Conservation (phyloP, 495 filamentous ascomycete species). For the Penicillium ochrochloron region DNA sequence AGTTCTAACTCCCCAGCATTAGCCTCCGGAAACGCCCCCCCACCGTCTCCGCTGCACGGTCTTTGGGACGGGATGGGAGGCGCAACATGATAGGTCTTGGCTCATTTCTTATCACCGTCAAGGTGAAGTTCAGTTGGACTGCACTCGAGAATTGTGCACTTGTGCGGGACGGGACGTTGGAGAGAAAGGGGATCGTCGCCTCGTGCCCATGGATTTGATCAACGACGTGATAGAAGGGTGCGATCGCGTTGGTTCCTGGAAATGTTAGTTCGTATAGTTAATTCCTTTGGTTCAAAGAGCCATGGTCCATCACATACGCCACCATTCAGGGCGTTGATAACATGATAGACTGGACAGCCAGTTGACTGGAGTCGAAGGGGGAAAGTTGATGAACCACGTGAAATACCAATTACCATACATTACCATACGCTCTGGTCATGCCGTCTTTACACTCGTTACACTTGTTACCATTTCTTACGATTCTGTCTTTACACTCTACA, state of each 20-base stretch:
- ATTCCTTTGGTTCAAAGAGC: neutral
- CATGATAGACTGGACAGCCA: neutral
- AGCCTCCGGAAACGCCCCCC: conserved; percentile 9
- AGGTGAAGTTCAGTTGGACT: neutral
- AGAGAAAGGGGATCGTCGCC: conserved; percentile 12
- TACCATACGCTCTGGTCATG: neutral
- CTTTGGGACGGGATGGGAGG: conserved; percentile 20
- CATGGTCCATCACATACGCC: neutral
- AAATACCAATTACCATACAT: neutral
- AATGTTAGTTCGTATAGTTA: neutral
- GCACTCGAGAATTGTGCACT: neutral
- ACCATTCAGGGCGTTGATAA: neutral
- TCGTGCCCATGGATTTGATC: conserved; percentile 10
- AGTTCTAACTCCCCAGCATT: conserved; percentile 4
- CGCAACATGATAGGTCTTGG: conserved; percentile 21
- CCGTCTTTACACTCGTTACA: conserved; percentile 1
- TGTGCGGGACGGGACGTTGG: conserved; percentile 14
- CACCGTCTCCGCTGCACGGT: conserved; percentile 12
- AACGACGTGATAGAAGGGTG: conserved; percentile 16
- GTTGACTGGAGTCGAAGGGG: neutral
- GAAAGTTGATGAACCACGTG: neutral
- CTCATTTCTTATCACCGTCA: neutral
- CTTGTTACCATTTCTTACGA: neutral
- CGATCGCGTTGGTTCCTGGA: conserved; percentile 2
- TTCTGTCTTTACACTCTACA: neutral